Evolutionary conservation across 2,329 filamentous ascomycete genomes (phyloP).

Genomic region (Pseudocercospora fuligena): DNA sequence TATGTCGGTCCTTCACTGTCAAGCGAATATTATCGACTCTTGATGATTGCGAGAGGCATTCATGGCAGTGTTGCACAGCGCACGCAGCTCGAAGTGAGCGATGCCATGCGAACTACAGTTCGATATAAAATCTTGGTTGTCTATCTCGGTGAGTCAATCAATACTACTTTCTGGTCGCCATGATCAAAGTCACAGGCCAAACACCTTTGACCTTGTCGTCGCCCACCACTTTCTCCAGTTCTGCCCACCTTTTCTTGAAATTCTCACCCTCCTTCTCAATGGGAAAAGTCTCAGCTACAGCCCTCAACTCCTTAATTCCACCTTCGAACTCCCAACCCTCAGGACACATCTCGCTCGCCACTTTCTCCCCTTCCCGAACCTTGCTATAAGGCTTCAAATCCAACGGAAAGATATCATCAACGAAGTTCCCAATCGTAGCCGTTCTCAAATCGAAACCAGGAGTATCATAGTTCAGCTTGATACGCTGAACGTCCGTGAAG

Average conservation of each 20-base stretch:
- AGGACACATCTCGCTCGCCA: neutral
- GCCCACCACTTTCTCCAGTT: neutral
- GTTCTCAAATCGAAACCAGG: neutral
- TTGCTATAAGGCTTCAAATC: neutral
- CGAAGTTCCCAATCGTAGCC: neutral
- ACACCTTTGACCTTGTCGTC: neutral
- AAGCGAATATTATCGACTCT: neutral
- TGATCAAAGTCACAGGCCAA: neutral
- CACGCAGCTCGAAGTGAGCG: neutral
- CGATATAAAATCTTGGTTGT: too few species aligned
- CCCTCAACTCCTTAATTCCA: neutral
- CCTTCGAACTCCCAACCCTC: constrained; percentile 6
- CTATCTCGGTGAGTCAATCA: too few species aligned
- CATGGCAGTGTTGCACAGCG: neutral
- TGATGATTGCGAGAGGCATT: neutral
- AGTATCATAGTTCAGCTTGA: neutral
- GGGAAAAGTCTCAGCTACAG: neutral
- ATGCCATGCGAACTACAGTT: too few species aligned
- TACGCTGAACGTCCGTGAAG: neutral
- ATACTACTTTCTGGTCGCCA: neutral
- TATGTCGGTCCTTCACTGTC: neutral
- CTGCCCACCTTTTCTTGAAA: neutral
- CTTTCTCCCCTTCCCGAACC: neutral
- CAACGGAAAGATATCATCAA: neutral
- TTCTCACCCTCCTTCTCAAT: neutral